These are phyloP conservation scores for Senna siamea DNA, from an alignment of 306 rosid species.

Conservation along the genomic window DNA sequence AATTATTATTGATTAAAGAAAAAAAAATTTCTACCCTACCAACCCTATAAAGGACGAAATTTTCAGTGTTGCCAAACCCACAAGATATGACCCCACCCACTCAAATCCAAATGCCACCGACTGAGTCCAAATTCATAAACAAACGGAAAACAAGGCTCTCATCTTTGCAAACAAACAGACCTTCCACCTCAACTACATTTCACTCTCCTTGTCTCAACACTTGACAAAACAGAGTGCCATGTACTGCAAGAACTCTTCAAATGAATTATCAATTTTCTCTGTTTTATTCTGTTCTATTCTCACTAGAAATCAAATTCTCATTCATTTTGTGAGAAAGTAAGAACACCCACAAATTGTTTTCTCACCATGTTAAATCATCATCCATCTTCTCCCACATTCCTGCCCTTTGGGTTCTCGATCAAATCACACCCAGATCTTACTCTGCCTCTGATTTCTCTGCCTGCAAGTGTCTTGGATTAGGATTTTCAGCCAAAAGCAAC, in stretches of 20 bases:
- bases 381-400: conserved; percentile 57
- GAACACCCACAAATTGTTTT: conserved; percentile 31
- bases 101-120: conserved; percentile 40
- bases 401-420: conserved; percentile 33
- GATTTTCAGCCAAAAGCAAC: neutral
- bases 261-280: neutral
- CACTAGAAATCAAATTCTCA: neutral
- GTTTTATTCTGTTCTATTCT: neutral
- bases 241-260: conserved; percentile 1
- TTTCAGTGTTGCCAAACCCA: conserved; percentile 16
- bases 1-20: too few relatives aligned
- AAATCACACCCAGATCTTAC: conserved; percentile 26
- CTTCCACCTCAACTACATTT: conserved; percentile 28
- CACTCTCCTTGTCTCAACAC: neutral
- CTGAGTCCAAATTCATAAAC: conserved; percentile 30
- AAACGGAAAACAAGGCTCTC: conserved; percentile 7
- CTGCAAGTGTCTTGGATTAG: conserved; percentile 44
- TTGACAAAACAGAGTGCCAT: conserved; percentile 24
- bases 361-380: conserved; percentile 35
- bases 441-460: conserved; percentile 47
- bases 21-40: neutral
- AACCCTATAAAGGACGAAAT: conserved; percentile 11
- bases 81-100: conserved; percentile 35
- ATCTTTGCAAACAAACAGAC: conserved; percentile 1
- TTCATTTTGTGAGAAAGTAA: neutral